Conservation (phyloP, 345 rosid species). For the Clausena lansium region DNA sequence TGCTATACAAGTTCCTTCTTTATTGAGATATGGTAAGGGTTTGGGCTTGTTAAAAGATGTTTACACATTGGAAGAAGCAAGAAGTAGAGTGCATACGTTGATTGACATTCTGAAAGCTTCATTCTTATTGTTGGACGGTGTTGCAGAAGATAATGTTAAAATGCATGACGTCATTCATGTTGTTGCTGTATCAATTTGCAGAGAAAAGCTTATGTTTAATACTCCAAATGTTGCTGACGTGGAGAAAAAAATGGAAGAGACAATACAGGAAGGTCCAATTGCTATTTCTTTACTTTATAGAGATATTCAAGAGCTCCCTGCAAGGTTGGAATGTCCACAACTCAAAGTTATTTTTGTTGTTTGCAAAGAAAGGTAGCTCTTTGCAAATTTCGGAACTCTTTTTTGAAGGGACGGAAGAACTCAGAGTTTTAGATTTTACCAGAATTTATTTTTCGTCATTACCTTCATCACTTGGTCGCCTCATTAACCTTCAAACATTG, state of each 20-base stretch:
- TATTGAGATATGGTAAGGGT: conserved; percentile 15
- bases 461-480: too few species aligned
- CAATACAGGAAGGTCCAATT: neutral
- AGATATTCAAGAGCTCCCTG: conserved; percentile 14
- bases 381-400: too few species aligned
- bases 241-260: neutral
- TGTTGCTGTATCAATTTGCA: conserved; percentile 18
- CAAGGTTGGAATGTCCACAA: conserved; percentile 1
- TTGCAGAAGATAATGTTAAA: neutral
- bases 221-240: neutral
- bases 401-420: too few species aligned
- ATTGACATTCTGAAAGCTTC: conserved; percentile 17
- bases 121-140: neutral
- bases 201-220: neutral
- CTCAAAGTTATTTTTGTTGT: neutral
- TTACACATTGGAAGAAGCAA: neutral
- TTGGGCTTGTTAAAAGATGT: conserved; percentile 5
- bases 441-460: too few species aligned
- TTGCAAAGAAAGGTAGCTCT: too few species aligned
- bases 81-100: neutral
- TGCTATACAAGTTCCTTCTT: rapidly evolving
- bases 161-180: neutral
- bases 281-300: neutral
- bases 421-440: too few species aligned
- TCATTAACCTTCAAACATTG: too few species aligned